Evolutionary conservation across 768 basidiomycete species (phyloP).

Genomic region (Melanogaster broomeanus): DNA sequence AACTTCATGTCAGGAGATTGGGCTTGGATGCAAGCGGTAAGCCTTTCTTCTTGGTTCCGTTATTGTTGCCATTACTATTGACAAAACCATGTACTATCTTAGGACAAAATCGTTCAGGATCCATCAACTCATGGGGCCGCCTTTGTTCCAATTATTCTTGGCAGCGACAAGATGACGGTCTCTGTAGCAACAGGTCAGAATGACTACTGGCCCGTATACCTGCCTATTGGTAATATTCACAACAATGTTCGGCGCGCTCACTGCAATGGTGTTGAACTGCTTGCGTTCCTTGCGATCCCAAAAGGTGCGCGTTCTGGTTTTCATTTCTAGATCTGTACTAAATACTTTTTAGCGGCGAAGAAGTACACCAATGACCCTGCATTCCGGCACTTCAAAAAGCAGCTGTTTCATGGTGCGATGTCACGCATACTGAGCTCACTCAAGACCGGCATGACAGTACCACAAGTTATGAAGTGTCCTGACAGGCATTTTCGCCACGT

Average conservation of each 20-base stretch:
- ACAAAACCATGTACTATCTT: slow-evolving; percentile 11
- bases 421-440: slow-evolving; percentile 4
- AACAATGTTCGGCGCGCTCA: slow-evolving; percentile 10
- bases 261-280: slow-evolving; percentile 8
- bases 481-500: not conserved
- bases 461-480: slow-evolving; percentile 13
- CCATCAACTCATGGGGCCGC: slow-evolving; percentile 12
- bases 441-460: slow-evolving; percentile 25
- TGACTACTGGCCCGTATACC: slow-evolving; percentile 13
- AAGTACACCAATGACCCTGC: not conserved
- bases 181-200: slow-evolving; percentile 9
- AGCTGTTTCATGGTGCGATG: slow-evolving; percentile 34
- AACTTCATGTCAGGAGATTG: not conserved
- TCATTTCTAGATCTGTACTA: slow-evolving; percentile 1
- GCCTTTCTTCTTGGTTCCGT: not conserved
- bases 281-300: slow-evolving; percentile 29
- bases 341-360: not conserved
- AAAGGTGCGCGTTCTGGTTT: slow-evolving; percentile 27
- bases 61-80: too few species aligned
- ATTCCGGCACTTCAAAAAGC: slow-evolving; percentile 30
- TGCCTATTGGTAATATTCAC: slow-evolving; percentile 11
- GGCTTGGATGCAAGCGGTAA: not conserved
- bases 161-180: slow-evolving; percentile 12
- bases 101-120: slow-evolving; percentile 28
- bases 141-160: slow-evolving; percentile 11